Evolutionary conservation across 2,329 filamentous ascomycete species (phyloP).

Genomic region (Apiospora phragmitis): DNA sequence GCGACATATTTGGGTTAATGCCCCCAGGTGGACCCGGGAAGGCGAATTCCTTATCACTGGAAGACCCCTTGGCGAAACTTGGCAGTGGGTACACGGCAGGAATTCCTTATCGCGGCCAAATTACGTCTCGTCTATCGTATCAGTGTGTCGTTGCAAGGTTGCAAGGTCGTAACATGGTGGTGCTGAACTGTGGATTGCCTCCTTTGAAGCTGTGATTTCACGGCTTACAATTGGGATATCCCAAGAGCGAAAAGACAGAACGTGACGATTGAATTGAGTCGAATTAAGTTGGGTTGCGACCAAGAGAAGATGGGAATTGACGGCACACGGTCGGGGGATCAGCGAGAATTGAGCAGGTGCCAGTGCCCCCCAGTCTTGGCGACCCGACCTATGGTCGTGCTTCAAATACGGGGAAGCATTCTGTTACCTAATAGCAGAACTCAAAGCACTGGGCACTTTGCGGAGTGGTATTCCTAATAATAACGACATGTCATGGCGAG

Average conservation of each 20-base stretch:
- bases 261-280: background rate
- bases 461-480: background rate
- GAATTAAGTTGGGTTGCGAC: background rate
- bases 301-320: background rate
- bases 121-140: slow-evolving; percentile 2
- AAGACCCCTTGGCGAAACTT: slow-evolving; percentile 1
- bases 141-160: background rate
- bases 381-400: background rate
- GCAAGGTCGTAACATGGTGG: background rate
- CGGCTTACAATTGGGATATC: background rate
- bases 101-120: slow-evolving; percentile 4
- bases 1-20: background rate
- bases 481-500: background rate
- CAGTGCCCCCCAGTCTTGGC: slow-evolving; percentile 1
- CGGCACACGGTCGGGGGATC: background rate
- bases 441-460: slow-evolving; percentile 3
- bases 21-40: background rate
- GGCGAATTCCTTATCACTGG: slow-evolving; percentile 3
- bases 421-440: slow-evolving; percentile 7
- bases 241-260: background rate
- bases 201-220: background rate
- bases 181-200: background rate
- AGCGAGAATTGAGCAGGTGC: slow-evolving; percentile 4
- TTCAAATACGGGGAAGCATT: slow-evolving; percentile 6
- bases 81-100: slow-evolving; percentile 3